These are phyloP conservation scores for Guadua angustifolia DNA, from an alignment of 176 grass and related monocot genomes.

Conservation along the genomic window DNA sequence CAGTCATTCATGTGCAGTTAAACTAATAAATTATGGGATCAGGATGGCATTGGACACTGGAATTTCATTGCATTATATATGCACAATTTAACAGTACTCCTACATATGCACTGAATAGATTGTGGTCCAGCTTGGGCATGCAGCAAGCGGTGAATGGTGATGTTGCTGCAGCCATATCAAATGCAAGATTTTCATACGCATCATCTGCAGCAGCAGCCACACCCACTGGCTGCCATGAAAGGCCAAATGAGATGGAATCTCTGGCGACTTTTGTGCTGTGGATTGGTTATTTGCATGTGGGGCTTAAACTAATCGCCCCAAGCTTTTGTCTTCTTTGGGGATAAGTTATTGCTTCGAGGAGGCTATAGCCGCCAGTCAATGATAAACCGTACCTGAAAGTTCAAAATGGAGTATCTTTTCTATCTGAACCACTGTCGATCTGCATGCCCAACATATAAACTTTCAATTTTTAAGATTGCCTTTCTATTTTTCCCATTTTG, in stretches of 20 bases:
- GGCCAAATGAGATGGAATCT: conserved; percentile 70
- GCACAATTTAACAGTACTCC: not conserved
- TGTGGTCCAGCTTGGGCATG: conserved; percentile 23
- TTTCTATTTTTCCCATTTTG: not conserved
- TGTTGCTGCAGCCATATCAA: conserved; percentile 26
- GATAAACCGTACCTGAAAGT: conserved; percentile 44
- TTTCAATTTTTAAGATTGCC: not conserved
- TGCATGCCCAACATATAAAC: not conserved
- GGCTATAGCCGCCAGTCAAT: conserved; percentile 52
- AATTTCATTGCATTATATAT: not conserved
- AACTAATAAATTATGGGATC: conserved; percentile 34
- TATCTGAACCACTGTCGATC: conserved; percentile 42
- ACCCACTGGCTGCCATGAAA: conserved; percentile 23
- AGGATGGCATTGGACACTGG: conserved; percentile 13
- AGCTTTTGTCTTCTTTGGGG: conserved; percentile 46
- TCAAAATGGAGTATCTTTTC: conserved; percentile 37
- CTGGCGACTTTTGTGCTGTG: conserved; percentile 29
- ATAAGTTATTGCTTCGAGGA: conserved; percentile 50
- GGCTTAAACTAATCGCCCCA: conserved; percentile 37
- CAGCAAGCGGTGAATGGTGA: conserved; percentile 34
- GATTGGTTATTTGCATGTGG: conserved; percentile 47
- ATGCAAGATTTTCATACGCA: conserved; percentile 36
- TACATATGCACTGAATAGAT: not conserved
- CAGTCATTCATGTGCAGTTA: conserved; percentile 45
- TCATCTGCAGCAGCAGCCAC: conserved; percentile 1